Percentiles rank a stretch among this genome's conserved stretches.
Evolutionary conservation across 192 early-diverging fungal species (phyloP).

Genomic region (Backusella mclennaniae): DNA sequence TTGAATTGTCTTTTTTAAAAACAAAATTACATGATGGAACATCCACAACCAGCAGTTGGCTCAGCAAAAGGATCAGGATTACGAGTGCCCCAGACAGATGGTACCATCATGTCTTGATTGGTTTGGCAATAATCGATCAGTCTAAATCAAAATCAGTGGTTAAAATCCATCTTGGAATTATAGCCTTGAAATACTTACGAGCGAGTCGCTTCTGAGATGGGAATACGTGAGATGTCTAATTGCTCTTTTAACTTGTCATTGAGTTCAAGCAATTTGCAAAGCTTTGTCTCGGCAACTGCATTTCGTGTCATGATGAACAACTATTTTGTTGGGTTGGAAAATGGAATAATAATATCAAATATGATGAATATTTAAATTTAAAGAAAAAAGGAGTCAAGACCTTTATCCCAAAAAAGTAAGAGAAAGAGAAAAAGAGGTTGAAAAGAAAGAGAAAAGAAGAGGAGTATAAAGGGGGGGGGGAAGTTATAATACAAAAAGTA

Average conservation of each 20-base stretch:
- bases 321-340: neutral
- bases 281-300: constrained; percentile 59
- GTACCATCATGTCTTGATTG: constrained; percentile 24
- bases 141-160: constrained; percentile 8
- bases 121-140: constrained; percentile 30
- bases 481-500: neutral
- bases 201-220: constrained; percentile 68
- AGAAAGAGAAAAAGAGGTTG: neutral
- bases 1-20: neutral
- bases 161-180: no score
- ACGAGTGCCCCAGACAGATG: constrained; percentile 27
- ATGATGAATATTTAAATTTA: no score
- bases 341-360: neutral
- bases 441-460: neutral
- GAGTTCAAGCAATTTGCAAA: constrained; percentile 69
- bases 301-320: constrained; percentile 14
- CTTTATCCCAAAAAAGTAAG: neutral
- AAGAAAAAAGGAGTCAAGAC: neutral
- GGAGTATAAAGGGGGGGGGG: neutral
- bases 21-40: constrained; percentile 8
- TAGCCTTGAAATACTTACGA: constrained; percentile 28
- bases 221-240: constrained; percentile 70
- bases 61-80: constrained; percentile 27
- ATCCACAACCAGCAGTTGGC: constrained; percentile 11
- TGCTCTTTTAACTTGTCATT: constrained; percentile 74